Percentiles rank a stretch among this genome's conserved stretches.
These are phyloP conservation scores for Galeopsis tetrahit DNA, from an alignment of 257 asterid genomes.

Conservation along the genomic window DNA sequence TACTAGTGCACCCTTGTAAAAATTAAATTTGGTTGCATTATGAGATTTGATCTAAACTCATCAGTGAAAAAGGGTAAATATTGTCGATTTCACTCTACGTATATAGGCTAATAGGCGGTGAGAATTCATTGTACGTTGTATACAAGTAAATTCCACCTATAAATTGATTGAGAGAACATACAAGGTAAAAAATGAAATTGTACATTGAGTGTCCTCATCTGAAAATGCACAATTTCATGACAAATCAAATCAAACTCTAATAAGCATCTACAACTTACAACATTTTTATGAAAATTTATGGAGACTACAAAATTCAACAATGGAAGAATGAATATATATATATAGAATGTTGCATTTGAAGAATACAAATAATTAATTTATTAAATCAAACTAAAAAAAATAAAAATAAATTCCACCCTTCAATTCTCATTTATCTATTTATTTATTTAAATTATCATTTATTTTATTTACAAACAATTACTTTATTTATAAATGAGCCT, in stretches of 20 bases:
- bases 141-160: constrained; percentile 25
- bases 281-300: constrained; percentile 32
- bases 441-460: too few relatives aligned
- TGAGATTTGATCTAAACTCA: too few relatives aligned
- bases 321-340: neutral
- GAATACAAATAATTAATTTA: neutral
- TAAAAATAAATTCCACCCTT: too few relatives aligned
- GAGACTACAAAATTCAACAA: neutral
- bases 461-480: too few relatives aligned
- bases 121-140: constrained; percentile 22
- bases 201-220: constrained; percentile 40
- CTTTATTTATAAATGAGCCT: too few relatives aligned
- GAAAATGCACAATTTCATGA: constrained; percentile 34
- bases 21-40: too few relatives aligned
- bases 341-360: neutral
- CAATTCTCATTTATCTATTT: too few relatives aligned
- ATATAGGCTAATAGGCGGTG: constrained; percentile 31
- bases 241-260: constrained; percentile 41
- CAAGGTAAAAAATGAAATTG: constrained; percentile 20
- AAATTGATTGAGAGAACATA: constrained; percentile 27
- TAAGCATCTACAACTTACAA: constrained; percentile 25
- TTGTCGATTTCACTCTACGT: neutral
- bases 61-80: too few relatives aligned
- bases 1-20: too few relatives aligned
- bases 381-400: too few relatives aligned